These are phyloP conservation scores for Bjerkandera adusta DNA, from an alignment of 1,284 basidiomycete species.

Conservation along the genomic window DNA sequence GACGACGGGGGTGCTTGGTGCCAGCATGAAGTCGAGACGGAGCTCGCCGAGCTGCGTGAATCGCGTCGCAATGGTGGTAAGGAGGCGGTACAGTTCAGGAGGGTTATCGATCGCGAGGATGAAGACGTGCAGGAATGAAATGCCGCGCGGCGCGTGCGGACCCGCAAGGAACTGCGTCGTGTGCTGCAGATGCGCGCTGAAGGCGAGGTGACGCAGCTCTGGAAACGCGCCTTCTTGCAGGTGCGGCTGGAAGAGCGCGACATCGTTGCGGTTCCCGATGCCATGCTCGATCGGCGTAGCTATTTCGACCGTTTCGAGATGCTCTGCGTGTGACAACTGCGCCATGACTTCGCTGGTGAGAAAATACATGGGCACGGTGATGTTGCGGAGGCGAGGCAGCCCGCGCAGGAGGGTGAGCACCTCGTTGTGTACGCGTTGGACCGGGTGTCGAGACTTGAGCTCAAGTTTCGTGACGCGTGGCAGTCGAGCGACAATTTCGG, in stretches of 20 bases:
- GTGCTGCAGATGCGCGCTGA: constrained; percentile 42
- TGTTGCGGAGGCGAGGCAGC: constrained; percentile 43
- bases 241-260: constrained; percentile 38
- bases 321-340: constrained; percentile 40
- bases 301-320: constrained; percentile 49
- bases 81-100: constrained; percentile 39
- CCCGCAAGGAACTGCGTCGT: constrained; percentile 43
- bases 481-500: constrained; percentile 50
- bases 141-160: constrained; percentile 41
- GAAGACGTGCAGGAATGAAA: constrained; percentile 50
- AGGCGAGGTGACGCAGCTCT: constrained; percentile 47
- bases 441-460: constrained; percentile 36
- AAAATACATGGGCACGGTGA: constrained; percentile 51
- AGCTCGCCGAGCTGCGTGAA: constrained; percentile 46
- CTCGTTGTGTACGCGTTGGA: constrained; percentile 33
- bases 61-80: constrained; percentile 40
- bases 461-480: constrained; percentile 45
- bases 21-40: constrained; percentile 27
- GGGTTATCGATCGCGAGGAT: constrained; percentile 40
- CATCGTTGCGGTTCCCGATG: constrained; percentile 39
- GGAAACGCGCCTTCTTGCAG: constrained; percentile 53
- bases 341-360: constrained; percentile 46
- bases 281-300: constrained; percentile 38
- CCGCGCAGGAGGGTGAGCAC: constrained; percentile 36
- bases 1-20: constrained; percentile 14